Base-by-base conservation (phyloP, 2,329 filamentous ascomycete species). In the Hirsutella thompsonii region DNA sequence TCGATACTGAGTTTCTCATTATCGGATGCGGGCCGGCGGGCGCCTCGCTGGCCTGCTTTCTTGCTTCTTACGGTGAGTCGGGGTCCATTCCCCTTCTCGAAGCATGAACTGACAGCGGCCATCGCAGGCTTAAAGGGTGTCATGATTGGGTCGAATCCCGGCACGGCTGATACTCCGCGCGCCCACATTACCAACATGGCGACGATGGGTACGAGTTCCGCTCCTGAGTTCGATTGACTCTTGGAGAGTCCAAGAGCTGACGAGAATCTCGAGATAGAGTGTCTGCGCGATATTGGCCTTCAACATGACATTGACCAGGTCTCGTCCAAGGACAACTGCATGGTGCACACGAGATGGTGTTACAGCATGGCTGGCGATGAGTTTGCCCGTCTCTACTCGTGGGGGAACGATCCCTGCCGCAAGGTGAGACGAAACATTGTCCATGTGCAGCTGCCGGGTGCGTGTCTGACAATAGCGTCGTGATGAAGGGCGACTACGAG, bases 181-280 rank as follows among this genome's bases (percentile, higher is more conserved):
- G 75, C 74, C 1, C 75, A 79, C 50, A 74, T 78, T 42, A 76
- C 70, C 35, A 80, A 78, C 51, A 70, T 70, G 54, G 72, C 72
- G 0, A 71, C 71, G 0, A 52, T 73, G 16, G 62, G 63, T 64
- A 50, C 29, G 50, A 36, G 8, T 19, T 37, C 37, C 19, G n/a
- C 32, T 18, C 8, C 8, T n/a, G 8, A 32, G 29, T 2, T 13
- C 26, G 8, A 8, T 13, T 29, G n/a, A 29, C 26, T 29, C 8
- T 29, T 8, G 26, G 8, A 8, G 29, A 14, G 29, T 32, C 29
- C 16, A 2, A 4, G 4, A 9, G 13, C 29, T 3, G 29, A 5
- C 11, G n/a, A 13, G 11, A 32, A 14, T 32, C 30, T 5, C 30
- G 5, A 5, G 11, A 32, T 9, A 61, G 76, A 74, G 47, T 73